Conservation (phyloP, 1,284 basidiomycete genomes). For the Singerocomus inundabilis region DNA sequence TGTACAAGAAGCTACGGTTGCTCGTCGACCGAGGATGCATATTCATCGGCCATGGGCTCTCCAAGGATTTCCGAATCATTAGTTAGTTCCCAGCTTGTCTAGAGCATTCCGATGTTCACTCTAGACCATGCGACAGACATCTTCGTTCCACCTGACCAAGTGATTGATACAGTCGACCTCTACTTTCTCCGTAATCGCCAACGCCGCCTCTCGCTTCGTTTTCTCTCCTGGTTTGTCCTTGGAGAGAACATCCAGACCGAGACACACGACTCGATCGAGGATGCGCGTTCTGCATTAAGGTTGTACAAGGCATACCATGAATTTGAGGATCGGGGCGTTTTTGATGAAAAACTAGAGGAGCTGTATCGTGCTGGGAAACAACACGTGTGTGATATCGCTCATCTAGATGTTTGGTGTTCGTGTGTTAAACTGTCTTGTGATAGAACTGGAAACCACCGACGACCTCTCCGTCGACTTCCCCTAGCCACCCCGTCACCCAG, state of each 20-base stretch:
- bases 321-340: slow-evolving; percentile 74
- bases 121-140: slow-evolving; percentile 61
- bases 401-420: neutral
- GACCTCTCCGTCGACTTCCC: neutral
- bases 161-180: slow-evolving; percentile 95
- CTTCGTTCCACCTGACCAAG: slow-evolving; percentile 91
- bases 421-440: neutral
- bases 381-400: slow-evolving; percentile 49
- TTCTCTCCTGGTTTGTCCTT: slow-evolving; percentile 92
- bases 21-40: slow-evolving; percentile 94
- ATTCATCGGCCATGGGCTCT: slow-evolving; percentile 97
- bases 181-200: slow-evolving; percentile 84
- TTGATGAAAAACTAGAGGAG: slow-evolving; percentile 88
- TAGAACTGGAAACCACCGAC: slow-evolving; percentile 61
- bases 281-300: slow-evolving; percentile 85
- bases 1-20: slow-evolving; percentile 96
- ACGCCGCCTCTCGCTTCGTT: slow-evolving; percentile 88
- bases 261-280: slow-evolving; percentile 96
- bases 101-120: neutral
- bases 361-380: slow-evolving; percentile 71
- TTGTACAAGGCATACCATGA: slow-evolving; percentile 84
- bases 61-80: slow-evolving; percentile 99
- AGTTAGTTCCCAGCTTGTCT: slow-evolving; percentile 54
- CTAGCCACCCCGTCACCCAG: neutral
- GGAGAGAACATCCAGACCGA: slow-evolving; percentile 91